Evolutionary conservation across 1,284 basidiomycete genomes (phyloP).

Genomic region (Trichosporon sp.): DNA sequence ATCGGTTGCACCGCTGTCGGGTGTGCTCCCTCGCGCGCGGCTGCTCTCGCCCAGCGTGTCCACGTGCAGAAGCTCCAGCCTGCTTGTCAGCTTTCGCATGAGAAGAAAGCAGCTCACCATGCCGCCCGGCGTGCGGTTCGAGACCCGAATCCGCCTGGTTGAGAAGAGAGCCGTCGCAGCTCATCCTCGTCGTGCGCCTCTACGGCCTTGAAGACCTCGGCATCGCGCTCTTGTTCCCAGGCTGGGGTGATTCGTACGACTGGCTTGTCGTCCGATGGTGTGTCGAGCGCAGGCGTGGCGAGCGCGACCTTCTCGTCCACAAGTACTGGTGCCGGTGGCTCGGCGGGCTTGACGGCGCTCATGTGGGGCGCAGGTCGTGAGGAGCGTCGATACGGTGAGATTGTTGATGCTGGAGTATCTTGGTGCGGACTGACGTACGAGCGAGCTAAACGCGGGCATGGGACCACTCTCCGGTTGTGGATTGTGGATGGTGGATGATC

Average conservation of each 20-base stretch:
- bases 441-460: background rate
- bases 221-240: constrained; percentile 44
- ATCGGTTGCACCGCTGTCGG: background rate
- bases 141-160: constrained; percentile 54
- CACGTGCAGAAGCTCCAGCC: constrained; percentile 41
- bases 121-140: constrained; percentile 41
- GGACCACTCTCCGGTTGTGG: background rate
- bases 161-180: constrained; percentile 44
- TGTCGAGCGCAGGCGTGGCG: background rate
- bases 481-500: background rate
- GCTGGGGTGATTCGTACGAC: background rate
- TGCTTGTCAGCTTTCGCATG: constrained; percentile 27
- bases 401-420: background rate
- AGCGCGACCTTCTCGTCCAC: background rate
- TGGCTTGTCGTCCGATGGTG: background rate
- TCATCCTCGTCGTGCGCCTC: constrained; percentile 38
- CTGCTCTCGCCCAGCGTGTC: constrained; percentile 18
- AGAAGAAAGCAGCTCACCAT: constrained; percentile 41
- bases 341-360: background rate
- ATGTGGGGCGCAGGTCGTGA: background rate
- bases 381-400: background rate
- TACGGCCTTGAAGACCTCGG: constrained; percentile 42
- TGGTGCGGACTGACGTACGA: background rate
- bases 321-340: background rate
- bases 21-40: background rate